Evolutionary conservation across 768 basidiomycete species (phyloP).

Genomic region (Auricularia sp.): DNA sequence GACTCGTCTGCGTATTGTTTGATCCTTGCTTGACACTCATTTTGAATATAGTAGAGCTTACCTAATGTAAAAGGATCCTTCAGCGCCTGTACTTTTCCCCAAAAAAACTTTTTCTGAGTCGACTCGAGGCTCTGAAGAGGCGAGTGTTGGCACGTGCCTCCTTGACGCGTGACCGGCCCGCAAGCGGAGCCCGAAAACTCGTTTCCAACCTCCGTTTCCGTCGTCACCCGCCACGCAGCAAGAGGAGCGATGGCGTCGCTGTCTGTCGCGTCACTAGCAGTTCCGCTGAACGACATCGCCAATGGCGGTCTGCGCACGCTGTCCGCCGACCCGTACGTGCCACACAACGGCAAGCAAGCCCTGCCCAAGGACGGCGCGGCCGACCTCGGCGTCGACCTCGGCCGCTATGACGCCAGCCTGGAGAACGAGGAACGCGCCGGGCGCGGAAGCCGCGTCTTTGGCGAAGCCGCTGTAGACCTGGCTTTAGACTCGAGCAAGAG

Average conservation of each 20-base stretch:
- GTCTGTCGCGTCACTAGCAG: background rate
- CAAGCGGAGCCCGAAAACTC: background rate
- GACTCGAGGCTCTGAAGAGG: too few species aligned
- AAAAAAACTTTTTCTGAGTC: too few species aligned
- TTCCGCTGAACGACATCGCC: background rate
- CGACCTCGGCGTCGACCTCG: constrained; percentile 50
- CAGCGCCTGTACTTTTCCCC: too few species aligned
- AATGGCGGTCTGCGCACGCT: background rate
- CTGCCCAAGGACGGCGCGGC: background rate
- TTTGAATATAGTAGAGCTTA: too few species aligned
- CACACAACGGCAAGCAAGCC: background rate
- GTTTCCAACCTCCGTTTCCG: background rate
- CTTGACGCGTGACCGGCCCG: background rate
- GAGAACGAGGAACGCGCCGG: constrained; percentile 75
- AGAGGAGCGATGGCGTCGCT: background rate
- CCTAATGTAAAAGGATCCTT: too few species aligned
- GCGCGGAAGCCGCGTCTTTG: constrained; percentile 59
- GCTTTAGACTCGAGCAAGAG: constrained; percentile 68
- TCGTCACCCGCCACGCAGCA: background rate
- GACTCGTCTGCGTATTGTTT: too few species aligned
- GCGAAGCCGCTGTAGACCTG: constrained; percentile 69
- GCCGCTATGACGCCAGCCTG: constrained; percentile 93
- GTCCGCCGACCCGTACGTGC: background rate
- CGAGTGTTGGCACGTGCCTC: background rate
- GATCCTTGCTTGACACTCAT: too few species aligned